Percentiles rank a stretch among this genome's conserved stretches.
Evolutionary conservation across 73 alveolate species (phyloP).

Genomic region (Paramecium octaurelia): DNA sequence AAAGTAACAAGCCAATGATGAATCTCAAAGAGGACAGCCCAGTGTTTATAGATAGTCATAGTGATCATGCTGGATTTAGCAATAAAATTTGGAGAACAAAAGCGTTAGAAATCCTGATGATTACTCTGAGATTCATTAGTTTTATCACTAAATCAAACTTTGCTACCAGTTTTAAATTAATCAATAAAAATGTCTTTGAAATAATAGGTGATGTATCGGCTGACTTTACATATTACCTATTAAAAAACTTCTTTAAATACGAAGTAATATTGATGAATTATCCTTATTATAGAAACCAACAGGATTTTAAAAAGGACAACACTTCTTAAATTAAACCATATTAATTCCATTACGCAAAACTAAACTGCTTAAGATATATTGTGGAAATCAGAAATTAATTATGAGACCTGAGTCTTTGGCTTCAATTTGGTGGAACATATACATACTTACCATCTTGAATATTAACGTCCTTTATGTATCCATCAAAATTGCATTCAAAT

Average conservation of each 20-base stretch:
- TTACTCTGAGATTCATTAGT: conserved; percentile 21
- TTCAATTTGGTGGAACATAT: conserved; percentile 27
- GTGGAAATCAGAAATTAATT: background rate
- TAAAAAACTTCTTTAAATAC: background rate
- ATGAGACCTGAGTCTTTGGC: background rate
- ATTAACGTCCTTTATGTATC: background rate
- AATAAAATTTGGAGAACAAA: conserved; percentile 3
- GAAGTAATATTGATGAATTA: background rate
- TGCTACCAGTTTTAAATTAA: conserved; percentile 39
- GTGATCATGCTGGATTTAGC: background rate
- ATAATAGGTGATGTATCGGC: conserved; percentile 11
- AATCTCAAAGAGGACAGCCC: conserved; percentile 3
- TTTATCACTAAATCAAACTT: conserved; percentile 24
- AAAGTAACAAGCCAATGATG: background rate
- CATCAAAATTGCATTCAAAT: background rate
- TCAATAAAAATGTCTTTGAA: background rate
- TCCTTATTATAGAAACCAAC: background rate
- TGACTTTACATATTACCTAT: background rate
- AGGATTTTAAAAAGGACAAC: background rate
- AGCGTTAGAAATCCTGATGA: conserved; percentile 19
- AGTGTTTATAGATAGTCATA: background rate
- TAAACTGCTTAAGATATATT: background rate
- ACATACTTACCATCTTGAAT: background rate
- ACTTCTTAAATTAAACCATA: background rate
- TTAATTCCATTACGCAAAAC: background rate